Percentiles rank a stretch among this genome's conserved stretches.
These are phyloP conservation scores for Phialophora macrospora DNA, from an alignment of 2,329 filamentous ascomycete species.

Conservation along the genomic window DNA sequence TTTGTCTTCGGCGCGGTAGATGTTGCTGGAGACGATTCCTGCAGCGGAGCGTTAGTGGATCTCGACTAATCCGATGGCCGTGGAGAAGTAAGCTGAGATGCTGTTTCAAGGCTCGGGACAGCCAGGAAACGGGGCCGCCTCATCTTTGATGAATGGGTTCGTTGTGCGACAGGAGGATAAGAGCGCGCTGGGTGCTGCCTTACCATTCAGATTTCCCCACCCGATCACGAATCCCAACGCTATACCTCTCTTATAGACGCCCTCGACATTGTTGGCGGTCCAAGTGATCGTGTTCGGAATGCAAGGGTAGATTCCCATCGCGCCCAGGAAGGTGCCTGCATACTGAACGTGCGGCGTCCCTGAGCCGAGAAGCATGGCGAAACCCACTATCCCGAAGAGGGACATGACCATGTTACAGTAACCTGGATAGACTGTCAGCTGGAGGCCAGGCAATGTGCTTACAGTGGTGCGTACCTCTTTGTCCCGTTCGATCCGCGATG, in stretches of 20 bases:
- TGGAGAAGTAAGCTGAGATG: background rate
- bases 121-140: background rate
- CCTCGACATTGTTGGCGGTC: conserved; percentile 84
- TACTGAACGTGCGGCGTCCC: conserved; percentile 72
- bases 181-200: conserved; percentile 5
- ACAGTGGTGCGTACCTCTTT: conserved; percentile 25
- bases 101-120: background rate
- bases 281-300: conserved; percentile 88
- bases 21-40: conserved; percentile 78
- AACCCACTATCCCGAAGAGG: conserved; percentile 74
- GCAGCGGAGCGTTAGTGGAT: background rate
- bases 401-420: conserved; percentile 78
- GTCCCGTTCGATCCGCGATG: conserved; percentile 72
- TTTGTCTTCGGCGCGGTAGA: conserved; percentile 65
- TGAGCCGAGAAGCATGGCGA: conserved; percentile 75
- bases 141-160: background rate
- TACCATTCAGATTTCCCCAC: conserved; percentile 82
- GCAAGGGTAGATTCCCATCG: conserved; percentile 84
- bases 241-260: conserved; percentile 88
- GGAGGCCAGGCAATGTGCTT: background rate
- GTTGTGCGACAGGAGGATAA: background rate
- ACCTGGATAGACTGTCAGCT: conserved; percentile 60
- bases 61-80: background rate
- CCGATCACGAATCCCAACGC: conserved; percentile 87
- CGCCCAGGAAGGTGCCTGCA: conserved; percentile 80